Conservation (phyloP, 2,329 filamentous ascomycete species). For the Lanzia echinophila region DNA sequence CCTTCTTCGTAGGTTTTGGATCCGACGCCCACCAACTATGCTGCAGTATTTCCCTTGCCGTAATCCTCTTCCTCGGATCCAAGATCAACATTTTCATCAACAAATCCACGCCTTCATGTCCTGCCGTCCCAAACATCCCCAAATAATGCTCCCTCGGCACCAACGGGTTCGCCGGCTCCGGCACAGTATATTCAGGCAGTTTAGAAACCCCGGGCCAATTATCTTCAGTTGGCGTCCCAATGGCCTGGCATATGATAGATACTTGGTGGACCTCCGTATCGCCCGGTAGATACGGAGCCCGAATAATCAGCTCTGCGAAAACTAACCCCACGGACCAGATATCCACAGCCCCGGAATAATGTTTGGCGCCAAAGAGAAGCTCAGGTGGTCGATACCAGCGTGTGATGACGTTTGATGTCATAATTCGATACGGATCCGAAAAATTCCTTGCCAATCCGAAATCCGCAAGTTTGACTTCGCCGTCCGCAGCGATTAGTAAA, state of each 20-base stretch:
- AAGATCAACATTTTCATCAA: constrained; percentile 78
- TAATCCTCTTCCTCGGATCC: constrained; percentile 80
- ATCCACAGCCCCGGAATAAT: constrained; percentile 88
- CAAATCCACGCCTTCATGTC: constrained; percentile 77
- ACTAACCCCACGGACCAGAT: constrained; percentile 92
- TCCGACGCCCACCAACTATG: constrained; percentile 83
- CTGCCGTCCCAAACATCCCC: constrained; percentile 71
- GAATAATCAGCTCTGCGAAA: constrained; percentile 82
- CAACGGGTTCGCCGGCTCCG: constrained; percentile 48
- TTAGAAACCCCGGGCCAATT: constrained; percentile 90
- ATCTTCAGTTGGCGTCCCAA: constrained; percentile 88
- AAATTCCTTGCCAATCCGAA: constrained; percentile 90
- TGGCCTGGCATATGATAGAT: constrained; percentile 71
- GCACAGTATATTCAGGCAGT: constrained; percentile 72
- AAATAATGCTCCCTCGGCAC: constrained; percentile 67
- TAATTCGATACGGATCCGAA: constrained; percentile 77
- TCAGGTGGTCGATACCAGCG: constrained; percentile 95
- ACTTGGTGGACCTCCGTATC: constrained; percentile 84
- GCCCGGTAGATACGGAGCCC: constrained; percentile 76
- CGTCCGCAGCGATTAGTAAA: constrained; percentile 85
- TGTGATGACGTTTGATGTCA: constrained; percentile 95
- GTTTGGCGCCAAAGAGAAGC: constrained; percentile 80
- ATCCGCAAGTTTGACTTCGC: constrained; percentile 92
- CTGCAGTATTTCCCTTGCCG: constrained; percentile 67
- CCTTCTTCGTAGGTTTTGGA: constrained; percentile 74